phyloP scores from a whole-genome alignment of 2,329 filamentous ascomycete species.

The Sporothrix brasiliensis region DNA sequence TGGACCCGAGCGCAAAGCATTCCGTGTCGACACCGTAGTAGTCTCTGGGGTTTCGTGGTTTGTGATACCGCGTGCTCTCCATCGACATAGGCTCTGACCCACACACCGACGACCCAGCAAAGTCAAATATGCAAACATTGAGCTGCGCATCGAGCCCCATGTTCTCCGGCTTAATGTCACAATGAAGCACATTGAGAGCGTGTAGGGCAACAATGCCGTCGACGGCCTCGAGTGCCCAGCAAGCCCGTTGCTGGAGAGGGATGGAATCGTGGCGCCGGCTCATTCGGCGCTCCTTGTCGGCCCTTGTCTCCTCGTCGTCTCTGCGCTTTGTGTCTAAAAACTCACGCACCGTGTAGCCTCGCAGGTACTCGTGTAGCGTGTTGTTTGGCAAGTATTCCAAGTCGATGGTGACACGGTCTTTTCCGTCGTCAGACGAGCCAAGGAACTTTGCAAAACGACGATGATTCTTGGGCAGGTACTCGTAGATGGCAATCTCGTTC shows the following conservation, averaged over 20 bases:
- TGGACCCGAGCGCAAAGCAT: conserved; percentile 23
- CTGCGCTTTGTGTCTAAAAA: too few species aligned
- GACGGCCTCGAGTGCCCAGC: conserved; percentile 20
- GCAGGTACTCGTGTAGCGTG: too few species aligned
- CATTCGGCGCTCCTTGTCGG: not conserved
- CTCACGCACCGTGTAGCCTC: too few species aligned
- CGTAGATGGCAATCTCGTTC: too few species aligned
- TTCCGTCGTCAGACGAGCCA: too few species aligned
- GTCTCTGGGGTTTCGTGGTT: not conserved
- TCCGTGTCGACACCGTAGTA: conserved; percentile 5
- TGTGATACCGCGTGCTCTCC: conserved; percentile 21
- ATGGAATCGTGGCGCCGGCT: conserved; percentile 2
- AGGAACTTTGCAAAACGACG: too few species aligned
- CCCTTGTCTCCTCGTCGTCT: not conserved
- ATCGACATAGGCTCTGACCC: not conserved
- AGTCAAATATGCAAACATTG: conserved; percentile 25
- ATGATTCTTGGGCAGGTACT: too few species aligned
- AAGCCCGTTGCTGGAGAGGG: not conserved
- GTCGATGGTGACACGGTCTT: too few species aligned
- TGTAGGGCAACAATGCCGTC: conserved; percentile 23
- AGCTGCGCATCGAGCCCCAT: conserved; percentile 21
- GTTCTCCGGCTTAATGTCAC: conserved; percentile 28
- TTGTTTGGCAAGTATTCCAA: not conserved
- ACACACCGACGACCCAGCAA: not conserved
- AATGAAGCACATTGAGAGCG: conserved; percentile 26